Percentiles rank a stretch among this genome's conserved stretches.
These are phyloP conservation scores for Sideroxylon spinosum DNA, from an alignment of 179 eudicot species.

Conservation along the genomic window DNA sequence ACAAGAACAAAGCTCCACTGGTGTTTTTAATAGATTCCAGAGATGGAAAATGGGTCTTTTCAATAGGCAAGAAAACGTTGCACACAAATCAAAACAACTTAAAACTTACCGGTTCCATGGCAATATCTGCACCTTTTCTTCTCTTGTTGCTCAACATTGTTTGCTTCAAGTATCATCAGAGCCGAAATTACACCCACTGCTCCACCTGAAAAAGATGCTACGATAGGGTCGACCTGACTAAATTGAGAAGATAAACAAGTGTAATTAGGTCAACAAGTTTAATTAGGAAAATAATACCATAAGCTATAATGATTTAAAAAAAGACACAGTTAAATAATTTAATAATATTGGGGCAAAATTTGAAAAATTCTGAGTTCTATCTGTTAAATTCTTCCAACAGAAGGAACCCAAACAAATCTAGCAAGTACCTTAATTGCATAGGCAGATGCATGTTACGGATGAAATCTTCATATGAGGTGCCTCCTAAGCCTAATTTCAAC, in stretches of 20 bases:
- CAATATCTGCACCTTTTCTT: slow-evolving; percentile 96
- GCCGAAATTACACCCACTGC: slow-evolving; percentile 95
- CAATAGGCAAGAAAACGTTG: background rate
- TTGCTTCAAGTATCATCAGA: slow-evolving; percentile 79
- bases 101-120: slow-evolving; percentile 74
- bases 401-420: slow-evolving; percentile 4
- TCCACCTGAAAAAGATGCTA: slow-evolving; percentile 91
- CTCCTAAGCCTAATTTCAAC: slow-evolving; percentile 84
- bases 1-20: too few species aligned
- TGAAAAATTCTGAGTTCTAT: background rate
- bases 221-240: slow-evolving; percentile 97
- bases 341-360: background rate
- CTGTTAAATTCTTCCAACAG: slow-evolving; percentile 7
- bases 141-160: slow-evolving; percentile 87
- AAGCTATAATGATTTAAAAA: background rate
- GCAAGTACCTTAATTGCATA: slow-evolving; percentile 66
- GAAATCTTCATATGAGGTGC: slow-evolving; percentile 85
- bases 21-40: background rate
- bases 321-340: background rate
- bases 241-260: slow-evolving; percentile 11
- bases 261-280: background rate
- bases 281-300: background rate
- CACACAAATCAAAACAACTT: slow-evolving; percentile 10
- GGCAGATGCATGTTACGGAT: slow-evolving; percentile 79
- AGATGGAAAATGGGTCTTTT: background rate